Evolutionary conservation across 345 rosid species (phyloP), one percentile per base, ranked within the genome.

Genomic region (Viola odorata): DNA sequence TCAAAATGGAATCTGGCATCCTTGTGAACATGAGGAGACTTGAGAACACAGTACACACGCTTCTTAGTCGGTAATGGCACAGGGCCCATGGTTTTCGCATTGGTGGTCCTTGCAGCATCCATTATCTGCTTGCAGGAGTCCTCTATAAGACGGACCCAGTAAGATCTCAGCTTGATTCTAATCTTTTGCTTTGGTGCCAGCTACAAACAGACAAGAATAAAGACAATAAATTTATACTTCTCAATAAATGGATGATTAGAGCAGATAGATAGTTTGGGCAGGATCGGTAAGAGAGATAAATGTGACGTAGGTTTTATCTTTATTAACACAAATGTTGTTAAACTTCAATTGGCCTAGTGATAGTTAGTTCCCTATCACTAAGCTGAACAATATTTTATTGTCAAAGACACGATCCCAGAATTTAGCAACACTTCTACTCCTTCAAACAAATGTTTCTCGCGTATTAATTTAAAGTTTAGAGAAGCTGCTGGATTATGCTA

Each of bases 11-110:
- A 90, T 81, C 99, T 80, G 37, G 99, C 99, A 63, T 94, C 99
- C 80, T 94, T 90, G 83, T 90, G 91, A 53, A 94, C 99, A n/a
- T 94, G 97, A 13, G 97, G 97, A 52, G 99, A 94, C 78, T 88
- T 90, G 53, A 94, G 97, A 63, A 94, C 95, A 83, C 99, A 94
- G 69, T 84, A 90, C 68, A 90, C 38, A 45, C 91, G 78, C 73
- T 73, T 94, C 89, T 90, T 94, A 53, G 99, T 94, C 0, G 96
- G 99, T 67, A 90, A 77, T 0, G 97, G 99, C 68, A 94, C 97
- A 39, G 96, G 95, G 17, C 97, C 97, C 92, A 86, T 86, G 44
- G 97, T 90, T 79, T 88, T 90, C 0, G 97, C 99, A 52, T 94
- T 86, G 14, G 96, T 90, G 48, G 69, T 86, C 68, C 79, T 81